Conservation (phyloP, 352 stramenopile species). For the Phytophthora brassicae region DNA sequence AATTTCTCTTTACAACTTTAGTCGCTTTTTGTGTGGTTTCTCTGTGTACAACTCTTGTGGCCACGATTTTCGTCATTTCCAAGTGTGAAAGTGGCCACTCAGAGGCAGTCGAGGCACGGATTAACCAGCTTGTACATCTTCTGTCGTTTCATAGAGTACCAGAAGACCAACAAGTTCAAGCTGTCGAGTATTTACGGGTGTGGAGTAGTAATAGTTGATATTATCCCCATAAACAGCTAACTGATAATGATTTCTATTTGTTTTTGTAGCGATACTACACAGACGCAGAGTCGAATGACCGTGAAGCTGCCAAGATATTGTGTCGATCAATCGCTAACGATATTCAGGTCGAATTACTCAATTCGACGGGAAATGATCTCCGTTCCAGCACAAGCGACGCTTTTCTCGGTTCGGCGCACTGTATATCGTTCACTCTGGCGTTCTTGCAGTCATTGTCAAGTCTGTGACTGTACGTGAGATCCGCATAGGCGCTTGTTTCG, state of each 20-base stretch:
- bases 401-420: conserved; percentile 67
- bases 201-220: no score
- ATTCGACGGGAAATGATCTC: conserved; percentile 52
- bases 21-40: conserved; percentile 72
- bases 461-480: conserved; percentile 67
- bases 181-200: conserved; percentile 68
- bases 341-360: conserved; percentile 71
- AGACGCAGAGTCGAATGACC: conserved; percentile 69
- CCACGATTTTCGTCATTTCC: conserved; percentile 80
- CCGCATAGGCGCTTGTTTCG: conserved; percentile 69
- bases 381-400: conserved; percentile 50
- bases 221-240: background rate
- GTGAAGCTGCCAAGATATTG: conserved; percentile 64
- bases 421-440: conserved; percentile 77
- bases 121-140: conserved; percentile 76
- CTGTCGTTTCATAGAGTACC: conserved; percentile 68
- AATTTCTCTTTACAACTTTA: conserved; percentile 69
- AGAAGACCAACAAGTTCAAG: conserved; percentile 54
- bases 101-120: conserved; percentile 57
- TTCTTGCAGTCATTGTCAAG: conserved; percentile 61
- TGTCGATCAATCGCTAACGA: conserved; percentile 77
- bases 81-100: conserved; percentile 71
- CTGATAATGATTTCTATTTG: background rate
- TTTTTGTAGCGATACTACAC: conserved; percentile 57
- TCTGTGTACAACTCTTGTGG: conserved; percentile 68